Base-by-base conservation (phyloP, 1,139 yeast species). In the Pichia sp. region DNA sequence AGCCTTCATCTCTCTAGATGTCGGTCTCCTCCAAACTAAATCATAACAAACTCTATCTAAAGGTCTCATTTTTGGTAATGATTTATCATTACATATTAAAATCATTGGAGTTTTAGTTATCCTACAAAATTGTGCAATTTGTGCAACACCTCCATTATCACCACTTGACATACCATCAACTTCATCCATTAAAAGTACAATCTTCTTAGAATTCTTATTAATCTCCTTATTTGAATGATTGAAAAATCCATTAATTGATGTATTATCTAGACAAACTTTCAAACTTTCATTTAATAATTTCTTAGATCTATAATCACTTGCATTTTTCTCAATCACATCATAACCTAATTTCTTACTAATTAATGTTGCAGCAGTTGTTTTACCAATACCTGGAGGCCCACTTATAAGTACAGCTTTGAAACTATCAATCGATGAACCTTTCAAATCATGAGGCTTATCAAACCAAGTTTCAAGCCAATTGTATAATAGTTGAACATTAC, bases 91-190 rank as follows among this genome's bases (percentile, higher is more conserved):
- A 67, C 98, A 91, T 47, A 93, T 88, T 42, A 91, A 70, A 47
- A 93, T 86, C 67, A 93, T 73, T 12, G 99, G 98, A 57, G 91
- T 84, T 39, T 79, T 72, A 1, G 98, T 88, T 36, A 77, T 79
- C 34, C 82, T 72, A 59, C 97, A 91, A 53, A 86, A 82, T 34
- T 82, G 79, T 0, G 96, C 89, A 64, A 93, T 72, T 44, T 91
- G 95, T 21, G 96, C 97, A 18, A 93, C 96, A 50, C 99, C 99
- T 48, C 98, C 99, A 54, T 93, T 81, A 61, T 93, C 99, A 50
- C 99, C 99, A 55, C 94, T 88, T 34, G 96, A 85, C 98, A 93
- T 91, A 52, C 99, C 99, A 61, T 93, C 99, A 25, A 93, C 98
- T 64, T 93, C 99, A 63, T 93, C 99, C 97, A 93, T 88, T 49